Conservation (phyloP, 306 rosid species). For the Hippophae tibetana region DNA sequence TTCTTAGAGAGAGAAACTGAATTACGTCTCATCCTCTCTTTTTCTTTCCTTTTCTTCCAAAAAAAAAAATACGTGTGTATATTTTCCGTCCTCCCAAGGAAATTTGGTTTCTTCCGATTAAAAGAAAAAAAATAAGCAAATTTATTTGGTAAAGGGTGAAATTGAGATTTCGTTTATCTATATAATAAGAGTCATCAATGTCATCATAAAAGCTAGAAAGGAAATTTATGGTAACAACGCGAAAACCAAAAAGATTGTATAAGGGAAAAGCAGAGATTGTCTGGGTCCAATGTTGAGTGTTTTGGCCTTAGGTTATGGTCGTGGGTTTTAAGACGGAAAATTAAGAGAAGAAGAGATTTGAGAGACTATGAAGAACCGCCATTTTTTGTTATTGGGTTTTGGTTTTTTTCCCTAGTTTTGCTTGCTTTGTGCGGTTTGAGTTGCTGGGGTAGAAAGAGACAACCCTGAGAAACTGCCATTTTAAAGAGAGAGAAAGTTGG, state of each 20-base stretch:
- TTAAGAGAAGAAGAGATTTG: constrained; percentile 1
- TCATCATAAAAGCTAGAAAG: constrained; percentile 25
- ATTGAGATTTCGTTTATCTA: neutral
- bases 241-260: constrained; percentile 20
- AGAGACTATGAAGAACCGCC: constrained; percentile 19
- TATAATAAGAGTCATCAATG: constrained; percentile 34
- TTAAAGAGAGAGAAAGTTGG: constrained; percentile 11
- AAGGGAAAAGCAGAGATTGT: constrained; percentile 11
- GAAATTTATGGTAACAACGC: constrained; percentile 25
- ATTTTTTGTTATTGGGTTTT: constrained; percentile 19
- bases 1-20: constrained; percentile 4
- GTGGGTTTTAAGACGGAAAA: constrained; percentile 14
- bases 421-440: neutral
- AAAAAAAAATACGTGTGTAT: no score
- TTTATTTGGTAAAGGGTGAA: no score
- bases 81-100: no score
- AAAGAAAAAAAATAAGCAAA: no score
- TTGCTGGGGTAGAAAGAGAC: constrained; percentile 6
- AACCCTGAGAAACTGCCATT: constrained; percentile 1
- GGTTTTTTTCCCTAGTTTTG: neutral
- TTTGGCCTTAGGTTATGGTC: constrained; percentile 13
- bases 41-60: constrained; percentile 1
- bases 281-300: constrained; percentile 17
- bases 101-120: no score
- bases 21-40: constrained; percentile 4